These are phyloP conservation scores for Eucalyptus marginata DNA, from an alignment of 345 rosid genomes.

Conservation along the genomic window DNA sequence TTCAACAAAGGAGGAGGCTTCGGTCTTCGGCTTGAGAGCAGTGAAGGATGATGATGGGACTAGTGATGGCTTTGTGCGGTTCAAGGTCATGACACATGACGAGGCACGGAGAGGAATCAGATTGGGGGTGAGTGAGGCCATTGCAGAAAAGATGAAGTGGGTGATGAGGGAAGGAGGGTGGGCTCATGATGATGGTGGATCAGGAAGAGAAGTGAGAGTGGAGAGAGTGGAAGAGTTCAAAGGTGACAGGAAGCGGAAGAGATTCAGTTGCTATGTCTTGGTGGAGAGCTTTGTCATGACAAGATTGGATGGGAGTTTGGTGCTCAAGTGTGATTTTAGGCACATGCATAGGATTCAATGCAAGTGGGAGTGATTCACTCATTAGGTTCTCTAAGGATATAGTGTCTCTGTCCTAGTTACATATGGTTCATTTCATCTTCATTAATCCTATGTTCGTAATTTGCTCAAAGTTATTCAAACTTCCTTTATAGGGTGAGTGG, in stretches of 20 bases:
- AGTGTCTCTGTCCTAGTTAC: too few relatives aligned
- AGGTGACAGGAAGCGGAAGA: constrained; percentile 17
- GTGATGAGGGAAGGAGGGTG: constrained; percentile 63
- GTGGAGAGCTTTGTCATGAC: constrained; percentile 41
- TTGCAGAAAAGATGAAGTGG: constrained; percentile 63
- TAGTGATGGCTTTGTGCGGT: constrained; percentile 46
- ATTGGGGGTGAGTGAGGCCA: constrained; percentile 44
- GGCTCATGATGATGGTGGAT: constrained; percentile 16
- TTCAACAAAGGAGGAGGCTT: constrained; percentile 26
- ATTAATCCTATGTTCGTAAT: too few relatives aligned
- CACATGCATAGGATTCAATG: too few relatives aligned
- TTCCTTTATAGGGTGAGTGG: too few relatives aligned
- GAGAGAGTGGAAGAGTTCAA: constrained; percentile 27
- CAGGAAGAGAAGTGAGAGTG: constrained; percentile 27
- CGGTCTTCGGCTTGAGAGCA: constrained; percentile 30
- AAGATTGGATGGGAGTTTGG: constrained; percentile 31
- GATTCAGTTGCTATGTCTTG: constrained; percentile 18
- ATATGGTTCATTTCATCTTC: too few relatives aligned
- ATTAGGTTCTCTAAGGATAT: too few relatives aligned
- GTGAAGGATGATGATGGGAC: constrained; percentile 10
- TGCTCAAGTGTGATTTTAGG: too few relatives aligned
- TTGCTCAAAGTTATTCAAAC: too few relatives aligned
- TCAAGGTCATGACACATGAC: constrained; percentile 1
- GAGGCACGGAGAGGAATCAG: constrained; percentile 4
- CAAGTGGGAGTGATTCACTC: too few relatives aligned